A percentile compares a stretch with the other conserved stretches of the same genome.
Conservation (phyloP, 768 basidiomycete genomes). For the Strobilomyces confusus region DNA sequence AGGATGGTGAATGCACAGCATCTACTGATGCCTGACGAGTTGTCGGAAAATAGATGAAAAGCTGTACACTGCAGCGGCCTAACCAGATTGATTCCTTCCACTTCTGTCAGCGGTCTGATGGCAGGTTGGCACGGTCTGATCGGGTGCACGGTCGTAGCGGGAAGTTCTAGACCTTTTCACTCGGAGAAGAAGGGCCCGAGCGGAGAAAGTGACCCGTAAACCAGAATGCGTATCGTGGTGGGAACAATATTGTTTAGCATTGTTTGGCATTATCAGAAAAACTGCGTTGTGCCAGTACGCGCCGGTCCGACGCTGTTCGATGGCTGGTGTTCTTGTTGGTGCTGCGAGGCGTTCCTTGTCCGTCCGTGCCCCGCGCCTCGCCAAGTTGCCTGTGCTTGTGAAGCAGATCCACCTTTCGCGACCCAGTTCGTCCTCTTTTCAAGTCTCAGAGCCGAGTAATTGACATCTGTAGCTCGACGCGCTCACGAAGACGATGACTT, state of each 20-base stretch:
- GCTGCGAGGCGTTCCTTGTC: conserved; percentile 11
- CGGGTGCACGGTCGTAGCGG: too few relatives aligned
- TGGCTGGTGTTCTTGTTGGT: conserved; percentile 15
- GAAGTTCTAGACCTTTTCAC: too few relatives aligned
- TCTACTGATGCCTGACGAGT: neutral
- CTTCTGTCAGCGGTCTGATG: neutral
- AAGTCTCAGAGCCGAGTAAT: neutral
- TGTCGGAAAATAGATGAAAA: neutral
- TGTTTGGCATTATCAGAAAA: conserved; percentile 7
- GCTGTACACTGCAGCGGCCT: too few relatives aligned
- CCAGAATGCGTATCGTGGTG: too few relatives aligned
- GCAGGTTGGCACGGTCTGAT: neutral
- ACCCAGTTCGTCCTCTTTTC: conserved; percentile 18
- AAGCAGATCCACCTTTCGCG: conserved; percentile 20
- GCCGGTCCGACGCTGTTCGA: conserved; percentile 16
- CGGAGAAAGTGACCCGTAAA: too few relatives aligned
- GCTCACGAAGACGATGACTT: conserved; percentile 9
- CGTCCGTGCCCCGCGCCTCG: neutral
- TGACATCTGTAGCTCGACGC: conserved; percentile 13
- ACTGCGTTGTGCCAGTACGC: too few relatives aligned
- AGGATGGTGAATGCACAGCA: neutral
- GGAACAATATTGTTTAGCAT: conserved; percentile 2
- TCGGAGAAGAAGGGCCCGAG: too few relatives aligned
- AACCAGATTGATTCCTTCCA: neutral
- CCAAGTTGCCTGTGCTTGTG: conserved; percentile 3